Evolutionary conservation across 805 yeast genomes (phyloP), one percentile per base, ranked within the genome.

Genomic region (Babjeviella inositovora): DNA sequence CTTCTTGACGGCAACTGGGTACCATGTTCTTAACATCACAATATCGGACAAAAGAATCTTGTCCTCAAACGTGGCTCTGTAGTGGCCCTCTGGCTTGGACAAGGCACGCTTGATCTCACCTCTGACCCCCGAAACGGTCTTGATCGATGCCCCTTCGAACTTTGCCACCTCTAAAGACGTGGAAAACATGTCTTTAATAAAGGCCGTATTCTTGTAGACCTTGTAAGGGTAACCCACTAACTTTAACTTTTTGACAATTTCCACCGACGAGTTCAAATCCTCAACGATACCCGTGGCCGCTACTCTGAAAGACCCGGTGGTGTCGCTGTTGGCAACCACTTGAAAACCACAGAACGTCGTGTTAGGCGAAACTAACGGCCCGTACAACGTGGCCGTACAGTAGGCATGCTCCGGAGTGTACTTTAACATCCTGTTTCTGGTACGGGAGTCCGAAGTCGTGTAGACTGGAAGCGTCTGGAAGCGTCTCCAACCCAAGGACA

Each of bases 321-420:
- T 81, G 22, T 75, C 75, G 35, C 69, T 63, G 35, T 74, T 72
- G 23, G 92, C 82, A 13, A 90, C 90, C 26, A 76, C 62, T 41
- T 85, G 93, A 31, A 87, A 80, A 22, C 93, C 97, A 50, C 94
- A 87, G 47, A 90, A 92, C 2, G 97, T 92, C 1, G 98, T 87
- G 43, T 87, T 87, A 19, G 98, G 98, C 2, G 96, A 82, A 24
- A 87, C 95, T 26, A 90, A 60, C 8, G 99, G 99, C 2, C 98
- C 98, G 42, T 84, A 90, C 48, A 90, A 84, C 15, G 94, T 76
- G 1, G 94, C 96, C 43, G 75, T 72, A 60, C 98, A 90, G 45
- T 77, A 87, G 13, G 95, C 81, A 48, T 90, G 99, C 43, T 90
- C 99, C 6, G 98, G 98, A 1, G 98, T 90, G 46, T 90, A 90